These are phyloP conservation scores for Mortierella sp. DNA, from an alignment of 371 early-diverging fungal genomes.

Conservation along the genomic window DNA sequence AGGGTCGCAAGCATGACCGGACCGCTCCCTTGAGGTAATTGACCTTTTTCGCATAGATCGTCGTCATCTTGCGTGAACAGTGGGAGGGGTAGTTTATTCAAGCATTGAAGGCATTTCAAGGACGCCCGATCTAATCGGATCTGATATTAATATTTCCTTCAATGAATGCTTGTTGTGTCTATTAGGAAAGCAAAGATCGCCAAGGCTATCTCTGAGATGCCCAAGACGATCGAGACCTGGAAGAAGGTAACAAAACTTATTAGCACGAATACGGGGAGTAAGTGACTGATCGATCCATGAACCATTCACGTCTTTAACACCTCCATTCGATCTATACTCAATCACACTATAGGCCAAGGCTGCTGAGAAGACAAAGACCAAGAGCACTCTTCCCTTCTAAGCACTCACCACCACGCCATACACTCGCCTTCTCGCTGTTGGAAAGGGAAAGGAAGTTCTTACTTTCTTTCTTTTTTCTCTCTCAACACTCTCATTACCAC, in stretches of 20 bases:
- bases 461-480: too few species aligned
- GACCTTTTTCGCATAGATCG: neutral
- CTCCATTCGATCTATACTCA: neutral
- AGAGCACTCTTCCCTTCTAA: constrained; percentile 58
- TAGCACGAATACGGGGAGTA: neutral
- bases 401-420: neutral
- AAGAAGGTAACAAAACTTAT: constrained; percentile 33
- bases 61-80: neutral
- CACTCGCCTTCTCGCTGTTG: neutral
- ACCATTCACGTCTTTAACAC: neutral
- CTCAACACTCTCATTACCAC: neutral
- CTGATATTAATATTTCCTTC: neutral
- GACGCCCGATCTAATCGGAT: neutral
- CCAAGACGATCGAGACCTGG: constrained; percentile 58
- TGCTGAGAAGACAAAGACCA: constrained; percentile 49
- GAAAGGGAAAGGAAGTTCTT: neutral
- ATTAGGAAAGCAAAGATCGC: constrained; percentile 50
- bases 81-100: neutral
- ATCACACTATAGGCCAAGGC: constrained; percentile 40
- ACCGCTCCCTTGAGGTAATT: constrained; percentile 47
- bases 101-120: neutral
- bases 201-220: constrained; percentile 56
- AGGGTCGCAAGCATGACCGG: constrained; percentile 57
- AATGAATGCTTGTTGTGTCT: neutral
- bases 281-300: neutral